phyloP scores from a whole-genome alignment of 306 rosid genomes.

The Prunus mongolica region DNA sequence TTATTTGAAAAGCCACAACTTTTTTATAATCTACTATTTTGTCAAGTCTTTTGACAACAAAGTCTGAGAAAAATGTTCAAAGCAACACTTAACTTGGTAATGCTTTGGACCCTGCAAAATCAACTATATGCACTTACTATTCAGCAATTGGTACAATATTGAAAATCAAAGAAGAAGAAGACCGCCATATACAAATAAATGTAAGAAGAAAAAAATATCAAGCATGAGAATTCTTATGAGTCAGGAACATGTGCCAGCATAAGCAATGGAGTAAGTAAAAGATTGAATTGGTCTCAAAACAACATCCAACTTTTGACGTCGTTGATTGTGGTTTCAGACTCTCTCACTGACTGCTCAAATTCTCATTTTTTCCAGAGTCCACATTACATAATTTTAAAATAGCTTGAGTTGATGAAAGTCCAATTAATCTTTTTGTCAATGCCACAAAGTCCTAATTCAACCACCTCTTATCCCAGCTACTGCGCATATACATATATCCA shows the following conservation, averaged over 20 bases:
- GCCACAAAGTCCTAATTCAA: not conserved
- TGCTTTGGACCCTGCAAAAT: not conserved
- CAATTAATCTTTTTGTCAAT: not conserved
- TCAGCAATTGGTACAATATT: not conserved
- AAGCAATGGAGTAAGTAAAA: not conserved
- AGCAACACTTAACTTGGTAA: not conserved
- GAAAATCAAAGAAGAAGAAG: not conserved
- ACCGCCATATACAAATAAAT: not conserved
- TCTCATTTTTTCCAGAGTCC: not conserved
- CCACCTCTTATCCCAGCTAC: not conserved
- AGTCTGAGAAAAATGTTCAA: not conserved
- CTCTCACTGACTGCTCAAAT: not conserved
- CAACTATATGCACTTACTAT: not conserved
- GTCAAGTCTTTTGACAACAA: not conserved
- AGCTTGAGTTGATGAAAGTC: not conserved
- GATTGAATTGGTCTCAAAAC: not conserved
- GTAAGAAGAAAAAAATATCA: not conserved
- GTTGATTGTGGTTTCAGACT: not conserved
- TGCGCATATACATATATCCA: not conserved
- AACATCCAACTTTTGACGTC: not conserved
- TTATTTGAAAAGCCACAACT: too few relatives aligned
- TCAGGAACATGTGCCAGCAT: not conserved
- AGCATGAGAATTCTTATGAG: not conserved
- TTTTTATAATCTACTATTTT: too few relatives aligned
- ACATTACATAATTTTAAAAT: not conserved